These are phyloP conservation scores for Sporothrix humicola DNA, from an alignment of 2,329 filamentous ascomycete genomes.

Conservation along the genomic window DNA sequence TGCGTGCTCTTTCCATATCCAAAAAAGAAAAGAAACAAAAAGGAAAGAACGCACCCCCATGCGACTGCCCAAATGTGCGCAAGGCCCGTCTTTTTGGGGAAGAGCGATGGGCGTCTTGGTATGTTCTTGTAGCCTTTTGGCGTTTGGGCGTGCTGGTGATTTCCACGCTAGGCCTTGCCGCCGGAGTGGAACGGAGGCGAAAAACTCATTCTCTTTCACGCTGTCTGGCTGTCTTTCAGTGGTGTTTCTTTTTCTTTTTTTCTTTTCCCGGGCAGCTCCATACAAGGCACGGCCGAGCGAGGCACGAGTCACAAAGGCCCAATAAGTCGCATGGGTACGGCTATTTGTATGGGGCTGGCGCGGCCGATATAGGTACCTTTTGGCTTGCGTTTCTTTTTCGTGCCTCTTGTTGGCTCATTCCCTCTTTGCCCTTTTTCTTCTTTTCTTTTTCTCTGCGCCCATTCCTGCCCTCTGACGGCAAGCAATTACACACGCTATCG, in stretches of 20 bases:
- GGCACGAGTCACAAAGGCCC: background rate
- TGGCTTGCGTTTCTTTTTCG: slow-evolving; percentile 5
- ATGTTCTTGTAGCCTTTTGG: background rate
- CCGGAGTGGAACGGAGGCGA: slow-evolving; percentile 34
- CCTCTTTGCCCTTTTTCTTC: background rate
- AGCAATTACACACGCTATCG: slow-evolving; percentile 31
- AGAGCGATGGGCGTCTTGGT: slow-evolving; percentile 6
- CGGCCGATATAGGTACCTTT: slow-evolving; percentile 5
- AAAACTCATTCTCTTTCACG: slow-evolving; percentile 29
- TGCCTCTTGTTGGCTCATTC: background rate
- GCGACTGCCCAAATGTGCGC: background rate
- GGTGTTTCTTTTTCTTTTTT: background rate
- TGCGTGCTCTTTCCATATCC: background rate
- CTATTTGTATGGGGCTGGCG: background rate
- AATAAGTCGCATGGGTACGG: slow-evolving; percentile 17
- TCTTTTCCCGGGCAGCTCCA: background rate
- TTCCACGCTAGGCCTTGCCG: slow-evolving; percentile 36
- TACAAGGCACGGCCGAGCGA: slow-evolving; percentile 16
- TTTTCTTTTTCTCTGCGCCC: background rate
- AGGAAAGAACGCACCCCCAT: slow-evolving; percentile 19
- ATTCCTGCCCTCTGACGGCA: slow-evolving; percentile 26
- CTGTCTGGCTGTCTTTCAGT: background rate
- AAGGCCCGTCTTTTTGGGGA: slow-evolving; percentile 19
- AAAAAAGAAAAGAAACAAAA: background rate
- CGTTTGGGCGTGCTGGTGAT: slow-evolving; percentile 22